These are phyloP conservation scores for Dalechampia spathulata DNA, from an alignment of 441 rosid species.

Conservation along the genomic window DNA sequence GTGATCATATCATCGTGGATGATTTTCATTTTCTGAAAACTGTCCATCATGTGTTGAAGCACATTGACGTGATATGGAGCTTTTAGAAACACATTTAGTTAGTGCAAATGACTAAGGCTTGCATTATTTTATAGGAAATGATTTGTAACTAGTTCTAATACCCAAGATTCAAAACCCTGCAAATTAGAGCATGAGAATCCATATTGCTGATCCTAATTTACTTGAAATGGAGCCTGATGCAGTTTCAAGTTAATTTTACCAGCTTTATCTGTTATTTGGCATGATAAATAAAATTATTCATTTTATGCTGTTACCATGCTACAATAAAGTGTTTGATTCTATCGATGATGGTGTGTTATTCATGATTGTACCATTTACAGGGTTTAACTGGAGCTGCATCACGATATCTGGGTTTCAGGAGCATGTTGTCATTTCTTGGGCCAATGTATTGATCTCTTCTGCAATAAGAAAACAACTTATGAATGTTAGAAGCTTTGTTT, in stretches of 20 bases:
- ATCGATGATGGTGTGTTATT: conserved; percentile 3
- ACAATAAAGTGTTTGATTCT: background rate
- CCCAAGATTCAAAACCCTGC: no score
- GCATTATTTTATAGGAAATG: background rate
- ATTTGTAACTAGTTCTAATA: no score
- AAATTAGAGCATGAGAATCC: no score
- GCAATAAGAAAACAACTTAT: background rate
- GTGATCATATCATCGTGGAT: conserved; percentile 23
- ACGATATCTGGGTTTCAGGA: conserved; percentile 79
- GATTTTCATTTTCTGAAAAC: background rate
- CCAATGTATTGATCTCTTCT: conserved; percentile 51
- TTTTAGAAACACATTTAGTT: background rate
- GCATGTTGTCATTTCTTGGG: conserved; percentile 65
- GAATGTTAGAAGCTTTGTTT: conserved; percentile 5
- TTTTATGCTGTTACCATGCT: background rate
- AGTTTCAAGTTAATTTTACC: background rate
- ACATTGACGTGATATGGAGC: background rate
- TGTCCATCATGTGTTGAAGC: background rate
- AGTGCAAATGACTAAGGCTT: background rate
- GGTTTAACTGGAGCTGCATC: conserved; percentile 84
- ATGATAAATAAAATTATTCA: background rate
- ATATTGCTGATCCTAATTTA: no score
- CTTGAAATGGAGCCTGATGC: background rate
- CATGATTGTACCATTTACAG: conserved; percentile 32
- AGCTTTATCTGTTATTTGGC: background rate